Conservation (phyloP, 2,329 filamentous ascomycete species). For the Colletotrichum sp. region DNA sequence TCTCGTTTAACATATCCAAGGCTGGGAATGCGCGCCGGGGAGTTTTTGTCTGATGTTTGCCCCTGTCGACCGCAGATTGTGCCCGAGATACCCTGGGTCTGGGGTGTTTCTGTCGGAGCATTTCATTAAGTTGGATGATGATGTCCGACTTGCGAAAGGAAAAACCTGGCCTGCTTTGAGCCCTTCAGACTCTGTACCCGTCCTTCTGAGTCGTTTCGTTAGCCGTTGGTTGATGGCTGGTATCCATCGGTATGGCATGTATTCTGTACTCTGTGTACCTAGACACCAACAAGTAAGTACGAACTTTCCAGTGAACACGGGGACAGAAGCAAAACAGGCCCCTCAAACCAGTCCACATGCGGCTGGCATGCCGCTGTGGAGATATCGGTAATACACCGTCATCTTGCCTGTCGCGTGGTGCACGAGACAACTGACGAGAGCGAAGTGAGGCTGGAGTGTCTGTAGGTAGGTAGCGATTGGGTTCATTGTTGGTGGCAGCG, state of each 20-base stretch:
- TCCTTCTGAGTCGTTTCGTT: background rate
- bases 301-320: background rate
- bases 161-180: background rate
- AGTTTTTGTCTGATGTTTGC: slow-evolving; percentile 17
- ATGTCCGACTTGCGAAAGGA: slow-evolving; percentile 4
- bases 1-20: background rate
- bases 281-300: background rate
- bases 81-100: slow-evolving; percentile 15
- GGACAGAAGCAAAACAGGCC: background rate
- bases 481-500: background rate
- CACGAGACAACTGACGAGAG: background rate
- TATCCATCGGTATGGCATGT: background rate
- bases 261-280: background rate
- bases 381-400: background rate
- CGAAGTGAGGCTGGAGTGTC: background rate
- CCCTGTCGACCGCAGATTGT: slow-evolving; percentile 6
- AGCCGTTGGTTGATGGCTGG: background rate
- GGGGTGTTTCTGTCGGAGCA: slow-evolving; percentile 17
- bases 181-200: background rate
- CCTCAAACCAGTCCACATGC: background rate
- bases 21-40: slow-evolving; percentile 7
- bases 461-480: background rate
- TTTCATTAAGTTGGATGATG: slow-evolving; percentile 20
- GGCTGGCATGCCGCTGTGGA: background rate
- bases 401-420: background rate